Conservation (phyloP, 768 basidiomycete genomes). For the Suillus sp. region DNA sequence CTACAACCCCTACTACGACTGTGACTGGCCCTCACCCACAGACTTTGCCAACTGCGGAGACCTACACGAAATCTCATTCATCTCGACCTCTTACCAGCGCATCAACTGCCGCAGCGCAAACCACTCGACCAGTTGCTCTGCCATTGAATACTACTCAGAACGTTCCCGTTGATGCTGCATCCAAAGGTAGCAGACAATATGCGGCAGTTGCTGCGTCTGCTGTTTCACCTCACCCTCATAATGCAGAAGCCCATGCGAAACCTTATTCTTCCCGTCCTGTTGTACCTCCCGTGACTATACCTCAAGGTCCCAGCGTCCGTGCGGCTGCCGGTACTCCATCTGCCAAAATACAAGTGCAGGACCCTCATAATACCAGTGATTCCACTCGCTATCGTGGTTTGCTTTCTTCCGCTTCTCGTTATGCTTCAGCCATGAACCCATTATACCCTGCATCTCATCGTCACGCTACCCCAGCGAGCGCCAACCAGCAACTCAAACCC, state of each 20-base stretch:
- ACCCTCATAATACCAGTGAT: slow-evolving; percentile 21
- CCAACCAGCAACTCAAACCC: slow-evolving; percentile 22
- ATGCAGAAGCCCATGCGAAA: slow-evolving; percentile 20
- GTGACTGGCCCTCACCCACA: neutral
- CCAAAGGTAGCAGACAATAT: neutral
- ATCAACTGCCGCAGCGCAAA: slow-evolving; percentile 6
- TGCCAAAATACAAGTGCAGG: slow-evolving; percentile 27
- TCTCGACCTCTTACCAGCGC: slow-evolving; percentile 18
- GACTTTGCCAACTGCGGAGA: slow-evolving; percentile 16
- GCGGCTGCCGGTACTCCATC: slow-evolving; percentile 16
- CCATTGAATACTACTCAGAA: neutral
- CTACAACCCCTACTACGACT: neutral
- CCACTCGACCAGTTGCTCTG: neutral
- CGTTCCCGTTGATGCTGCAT: neutral
- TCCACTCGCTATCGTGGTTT: slow-evolving; percentile 27
- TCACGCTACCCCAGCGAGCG: slow-evolving; percentile 21
- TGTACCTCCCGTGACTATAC: slow-evolving; percentile 16
- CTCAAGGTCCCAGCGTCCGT: slow-evolving; percentile 18
- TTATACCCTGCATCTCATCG: slow-evolving; percentile 28
- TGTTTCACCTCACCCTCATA: slow-evolving; percentile 8
- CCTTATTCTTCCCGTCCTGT: slow-evolving; percentile 25
- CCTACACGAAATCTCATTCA: slow-evolving; percentile 20
- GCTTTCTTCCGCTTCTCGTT: slow-evolving; percentile 21
- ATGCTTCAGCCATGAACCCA: slow-evolving; percentile 23
- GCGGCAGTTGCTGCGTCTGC: neutral